Percentiles rank a stretch among this genome's conserved stretches.
phyloP scores from a whole-genome alignment of 352 stramenopile genomes.

The Aphanomyces invadans region DNA sequence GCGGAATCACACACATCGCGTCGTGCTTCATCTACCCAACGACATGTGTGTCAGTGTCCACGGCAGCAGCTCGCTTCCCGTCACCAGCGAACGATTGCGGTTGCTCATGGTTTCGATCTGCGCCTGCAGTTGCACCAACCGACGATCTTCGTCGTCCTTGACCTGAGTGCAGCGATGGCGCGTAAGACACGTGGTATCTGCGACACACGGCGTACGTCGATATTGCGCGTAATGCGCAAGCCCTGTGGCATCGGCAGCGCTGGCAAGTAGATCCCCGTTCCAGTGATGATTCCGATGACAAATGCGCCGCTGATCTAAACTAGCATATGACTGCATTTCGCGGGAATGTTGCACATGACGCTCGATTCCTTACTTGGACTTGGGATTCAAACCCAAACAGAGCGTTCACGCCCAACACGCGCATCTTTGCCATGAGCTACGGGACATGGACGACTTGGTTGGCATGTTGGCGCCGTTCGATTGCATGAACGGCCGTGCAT shows the following conservation, averaged over 20 bases:
- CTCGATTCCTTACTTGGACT: conserved; percentile 56
- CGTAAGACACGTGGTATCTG: too few species aligned
- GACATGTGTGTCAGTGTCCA: too few species aligned
- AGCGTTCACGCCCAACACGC: conserved; percentile 93
- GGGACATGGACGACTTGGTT: conserved; percentile 17
- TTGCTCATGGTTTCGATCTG: conserved; percentile 85
- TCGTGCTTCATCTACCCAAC: conserved; percentile 25
- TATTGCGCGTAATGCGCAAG: conserved; percentile 91
- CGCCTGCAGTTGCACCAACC: conserved; percentile 89
- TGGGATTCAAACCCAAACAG: conserved; percentile 91
- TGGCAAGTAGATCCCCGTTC: conserved; percentile 88
- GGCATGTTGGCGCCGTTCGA: conserved; percentile 2
- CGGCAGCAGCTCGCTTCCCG: too few species aligned
- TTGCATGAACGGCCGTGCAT: background rate
- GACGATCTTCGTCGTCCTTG: conserved; percentile 90
- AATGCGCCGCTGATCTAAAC: conserved; percentile 80
- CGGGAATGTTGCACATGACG: too few species aligned
- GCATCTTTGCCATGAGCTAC: conserved; percentile 83
- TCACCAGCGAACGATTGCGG: conserved; percentile 77
- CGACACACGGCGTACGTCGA: conserved; percentile 60
- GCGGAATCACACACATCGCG: conserved; percentile 12
- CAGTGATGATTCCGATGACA: conserved; percentile 86
- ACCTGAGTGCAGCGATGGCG: conserved; percentile 49
- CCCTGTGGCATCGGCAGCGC: conserved; percentile 90
- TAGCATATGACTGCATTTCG: too few species aligned